Conservation (phyloP, 208 protist species). For the Porcisia deanei region DNA sequence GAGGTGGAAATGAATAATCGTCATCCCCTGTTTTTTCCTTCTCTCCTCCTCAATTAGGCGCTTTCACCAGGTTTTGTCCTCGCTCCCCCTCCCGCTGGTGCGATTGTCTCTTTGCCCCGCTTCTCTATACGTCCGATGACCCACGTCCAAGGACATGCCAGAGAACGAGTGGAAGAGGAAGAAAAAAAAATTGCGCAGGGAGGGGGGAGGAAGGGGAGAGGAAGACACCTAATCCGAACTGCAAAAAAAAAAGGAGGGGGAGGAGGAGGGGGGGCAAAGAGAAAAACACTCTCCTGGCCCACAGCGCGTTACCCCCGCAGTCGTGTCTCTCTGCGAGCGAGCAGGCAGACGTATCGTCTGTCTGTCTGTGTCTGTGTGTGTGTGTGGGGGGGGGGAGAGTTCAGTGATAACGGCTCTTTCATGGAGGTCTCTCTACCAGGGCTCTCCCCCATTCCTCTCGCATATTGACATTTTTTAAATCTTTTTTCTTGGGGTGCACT, state of each 20-base stretch:
- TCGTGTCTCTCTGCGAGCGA: background rate
- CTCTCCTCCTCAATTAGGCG: background rate
- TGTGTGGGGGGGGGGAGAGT: background rate
- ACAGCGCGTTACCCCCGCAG: background rate
- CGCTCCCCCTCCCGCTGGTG: background rate
- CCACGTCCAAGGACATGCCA: background rate
- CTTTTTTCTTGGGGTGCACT: background rate
- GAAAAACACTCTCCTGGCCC: background rate
- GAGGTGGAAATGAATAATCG: background rate
- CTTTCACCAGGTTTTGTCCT: background rate
- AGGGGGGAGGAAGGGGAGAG: background rate
- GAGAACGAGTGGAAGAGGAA: too few relatives aligned
- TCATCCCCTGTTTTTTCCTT: background rate
- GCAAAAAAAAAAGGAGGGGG: too few relatives aligned
- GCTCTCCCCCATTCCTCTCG: background rate
- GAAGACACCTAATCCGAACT: background rate
- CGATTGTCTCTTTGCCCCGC: background rate
- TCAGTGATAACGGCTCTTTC: background rate
- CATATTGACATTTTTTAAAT: background rate
- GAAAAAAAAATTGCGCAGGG: background rate
- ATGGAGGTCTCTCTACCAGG: background rate
- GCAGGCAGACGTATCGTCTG: background rate
- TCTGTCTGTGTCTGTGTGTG: background rate
- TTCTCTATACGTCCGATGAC: background rate
- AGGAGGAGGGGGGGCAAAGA: too few relatives aligned